Base-by-base conservation (phyloP, 306 rosid genomes). In the Erythrophleum fordii region DNA sequence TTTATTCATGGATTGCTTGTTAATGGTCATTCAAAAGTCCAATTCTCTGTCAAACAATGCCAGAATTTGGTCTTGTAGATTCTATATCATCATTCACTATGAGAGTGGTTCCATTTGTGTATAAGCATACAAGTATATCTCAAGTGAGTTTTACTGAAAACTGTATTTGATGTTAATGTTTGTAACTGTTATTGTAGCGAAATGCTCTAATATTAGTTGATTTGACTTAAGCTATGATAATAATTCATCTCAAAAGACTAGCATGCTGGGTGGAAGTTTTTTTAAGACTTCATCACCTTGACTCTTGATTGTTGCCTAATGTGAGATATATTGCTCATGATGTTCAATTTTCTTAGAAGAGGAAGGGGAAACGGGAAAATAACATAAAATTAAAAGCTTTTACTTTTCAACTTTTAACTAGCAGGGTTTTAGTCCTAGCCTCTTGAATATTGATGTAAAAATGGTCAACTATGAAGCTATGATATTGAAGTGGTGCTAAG, bases 1-100 rank as follows among this genome's bases (percentile, higher is more conserved):
- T 46, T 69, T 62, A 52, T 53, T 55, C 82, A n/a, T 69, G 77
- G 70, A 48, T 11, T 77, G 83, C 56, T 77, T 55, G 37, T 23
- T 34, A 26, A 61, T 51, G n/a, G n/a, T n/a, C n/a, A n/a, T n/a
- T n/a, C n/a, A n/a, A n/a, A n/a, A n/a, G n/a, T n/a, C n/a, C n/a
- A n/a, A n/a, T n/a, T n/a, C n/a, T 45, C 69, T 62, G 44, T 31
- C 9, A 62, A 62, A 62, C 14, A 39, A 26, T 51, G 51, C 60
- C 35, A 58, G 49, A 69, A 34, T 42, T 16, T 49, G 65, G 12
- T 48, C 59, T 39, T 61, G 69, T 62, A 16, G 17, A 48, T 70
- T 48, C 28, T 46, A 58, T 53, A 23, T 58, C 58, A 37, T 23
- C 26, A 18, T 22, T 59, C 62, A 58, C 41, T 3, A 35, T 28